phyloP scores from a whole-genome alignment of 495 filamentous ascomycete genomes.

The Chaetomidium leptoderma region DNA sequence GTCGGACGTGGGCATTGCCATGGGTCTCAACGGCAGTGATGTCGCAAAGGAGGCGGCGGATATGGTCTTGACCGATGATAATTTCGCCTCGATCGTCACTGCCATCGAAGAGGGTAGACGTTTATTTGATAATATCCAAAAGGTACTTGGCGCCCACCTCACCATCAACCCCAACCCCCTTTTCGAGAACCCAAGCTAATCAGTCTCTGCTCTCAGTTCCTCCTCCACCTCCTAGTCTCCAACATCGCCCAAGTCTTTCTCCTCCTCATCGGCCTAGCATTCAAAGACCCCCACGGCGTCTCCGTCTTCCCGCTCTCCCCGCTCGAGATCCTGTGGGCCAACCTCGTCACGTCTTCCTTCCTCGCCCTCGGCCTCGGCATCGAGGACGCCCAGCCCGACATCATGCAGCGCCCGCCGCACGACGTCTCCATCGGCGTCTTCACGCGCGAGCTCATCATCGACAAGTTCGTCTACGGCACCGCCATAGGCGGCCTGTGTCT shows the following conservation, averaged over 20 bases:
- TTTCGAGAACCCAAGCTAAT: neutral
- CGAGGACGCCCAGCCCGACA: slow-evolving; percentile 61
- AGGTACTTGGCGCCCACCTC: slow-evolving; percentile 44
- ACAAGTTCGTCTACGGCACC: slow-evolving; percentile 69
- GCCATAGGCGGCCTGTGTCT: slow-evolving; percentile 65
- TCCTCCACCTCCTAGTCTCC: slow-evolving; percentile 68
- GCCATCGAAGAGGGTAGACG: slow-evolving; percentile 68
- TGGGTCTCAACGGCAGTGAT: slow-evolving; percentile 79
- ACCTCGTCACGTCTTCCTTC: slow-evolving; percentile 70
- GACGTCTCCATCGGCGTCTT: slow-evolving; percentile 64
- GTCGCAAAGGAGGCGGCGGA: slow-evolving; percentile 85
- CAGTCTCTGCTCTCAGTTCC: slow-evolving; percentile 62
- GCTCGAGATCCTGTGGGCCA: slow-evolving; percentile 73
- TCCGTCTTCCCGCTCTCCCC: slow-evolving; percentile 76
- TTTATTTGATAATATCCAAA: slow-evolving; percentile 77
- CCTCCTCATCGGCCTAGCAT: slow-evolving; percentile 64
- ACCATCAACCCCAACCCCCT: neutral
- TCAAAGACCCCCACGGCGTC: slow-evolving; percentile 59
- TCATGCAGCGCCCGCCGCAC: slow-evolving; percentile 71
- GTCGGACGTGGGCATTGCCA: slow-evolving; percentile 80
- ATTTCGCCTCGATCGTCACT: slow-evolving; percentile 74
- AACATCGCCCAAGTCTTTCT: slow-evolving; percentile 72
- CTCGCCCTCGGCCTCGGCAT: slow-evolving; percentile 71
- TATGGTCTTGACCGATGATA: slow-evolving; percentile 84
- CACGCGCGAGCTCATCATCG: slow-evolving; percentile 60